phyloP scores from a whole-genome alignment of 495 filamentous ascomycete genomes.

The Astrothelium subdiscretum region DNA sequence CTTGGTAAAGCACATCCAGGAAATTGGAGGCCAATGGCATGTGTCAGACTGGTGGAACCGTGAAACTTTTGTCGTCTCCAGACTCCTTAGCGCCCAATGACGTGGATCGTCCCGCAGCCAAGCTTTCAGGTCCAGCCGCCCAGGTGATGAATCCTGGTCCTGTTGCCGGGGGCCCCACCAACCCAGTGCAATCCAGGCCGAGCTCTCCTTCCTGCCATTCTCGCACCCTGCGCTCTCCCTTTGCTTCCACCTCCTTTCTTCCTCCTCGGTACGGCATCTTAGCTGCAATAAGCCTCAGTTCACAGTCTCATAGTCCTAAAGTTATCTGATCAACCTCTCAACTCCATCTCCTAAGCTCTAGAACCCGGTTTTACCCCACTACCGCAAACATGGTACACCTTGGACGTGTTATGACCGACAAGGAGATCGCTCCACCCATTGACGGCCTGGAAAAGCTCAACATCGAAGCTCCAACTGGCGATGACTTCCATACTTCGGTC shows the following conservation, averaged over 20 bases:
- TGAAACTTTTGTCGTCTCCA: background rate
- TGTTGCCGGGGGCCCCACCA: background rate
- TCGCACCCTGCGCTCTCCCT: background rate
- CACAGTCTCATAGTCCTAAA: background rate
- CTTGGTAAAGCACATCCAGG: no score
- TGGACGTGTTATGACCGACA: conserved; percentile 40
- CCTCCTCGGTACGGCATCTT: background rate
- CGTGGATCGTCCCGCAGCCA: background rate
- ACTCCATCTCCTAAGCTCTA: background rate
- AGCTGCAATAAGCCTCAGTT: background rate
- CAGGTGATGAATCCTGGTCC: background rate
- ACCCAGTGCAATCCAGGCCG: background rate
- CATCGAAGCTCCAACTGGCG: conserved; percentile 38
- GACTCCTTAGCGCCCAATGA: background rate
- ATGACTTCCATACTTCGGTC: conserved; percentile 60
- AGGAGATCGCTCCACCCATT: conserved; percentile 31
- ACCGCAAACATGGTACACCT: conserved; percentile 58
- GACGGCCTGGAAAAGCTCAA: conserved; percentile 38
- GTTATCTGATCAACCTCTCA: background rate
- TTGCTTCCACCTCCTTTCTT: background rate
- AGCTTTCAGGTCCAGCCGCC: conserved; percentile 1
- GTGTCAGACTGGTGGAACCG: background rate
- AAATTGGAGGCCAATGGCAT: background rate
- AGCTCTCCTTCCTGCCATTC: background rate
- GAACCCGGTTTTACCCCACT: background rate